A percentile compares a stretch with the other conserved stretches of the same genome.
Evolutionary conservation across 257 asterid genomes (phyloP).

Genomic region (Echites panduratus): DNA sequence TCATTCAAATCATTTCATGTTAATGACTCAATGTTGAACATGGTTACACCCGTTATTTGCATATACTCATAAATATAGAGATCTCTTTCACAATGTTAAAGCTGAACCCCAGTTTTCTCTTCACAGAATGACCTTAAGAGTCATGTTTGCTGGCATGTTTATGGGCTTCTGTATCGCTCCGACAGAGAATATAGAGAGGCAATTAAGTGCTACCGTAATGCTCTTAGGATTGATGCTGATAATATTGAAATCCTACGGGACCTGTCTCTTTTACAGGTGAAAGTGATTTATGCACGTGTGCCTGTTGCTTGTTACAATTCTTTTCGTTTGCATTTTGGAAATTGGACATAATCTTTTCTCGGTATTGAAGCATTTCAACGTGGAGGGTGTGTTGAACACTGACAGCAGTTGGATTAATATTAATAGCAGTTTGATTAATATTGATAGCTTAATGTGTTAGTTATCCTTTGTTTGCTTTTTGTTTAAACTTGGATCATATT

Average conservation of each 20-base stretch:
- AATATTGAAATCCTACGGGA: constrained; percentile 96
- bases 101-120: constrained; percentile 23
- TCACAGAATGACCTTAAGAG: constrained; percentile 99
- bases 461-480: not conserved
- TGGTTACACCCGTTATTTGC: not conserved
- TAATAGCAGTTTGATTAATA: no score
- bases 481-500: not conserved
- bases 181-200: constrained; percentile 99
- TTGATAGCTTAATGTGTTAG: no score
- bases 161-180: constrained; percentile 92
- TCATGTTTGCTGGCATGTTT: constrained; percentile 99
- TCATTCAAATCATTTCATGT: constrained; percentile 1
- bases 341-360: not conserved
- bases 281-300: constrained; percentile 5
- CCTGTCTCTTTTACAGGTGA: constrained; percentile 94
- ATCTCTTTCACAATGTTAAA: constrained; percentile 3
- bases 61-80: not conserved
- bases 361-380: not conserved
- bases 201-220: constrained; percentile 94
- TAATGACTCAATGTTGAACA: not conserved
- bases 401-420: no score
- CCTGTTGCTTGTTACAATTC: not conserved
- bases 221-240: constrained; percentile 93
- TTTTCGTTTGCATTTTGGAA: not conserved
- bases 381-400: not conserved